Evolutionary conservation across 129 eudicot species (phyloP), one percentile per base, ranked within the genome.

Genomic region (Apium graveolens): DNA sequence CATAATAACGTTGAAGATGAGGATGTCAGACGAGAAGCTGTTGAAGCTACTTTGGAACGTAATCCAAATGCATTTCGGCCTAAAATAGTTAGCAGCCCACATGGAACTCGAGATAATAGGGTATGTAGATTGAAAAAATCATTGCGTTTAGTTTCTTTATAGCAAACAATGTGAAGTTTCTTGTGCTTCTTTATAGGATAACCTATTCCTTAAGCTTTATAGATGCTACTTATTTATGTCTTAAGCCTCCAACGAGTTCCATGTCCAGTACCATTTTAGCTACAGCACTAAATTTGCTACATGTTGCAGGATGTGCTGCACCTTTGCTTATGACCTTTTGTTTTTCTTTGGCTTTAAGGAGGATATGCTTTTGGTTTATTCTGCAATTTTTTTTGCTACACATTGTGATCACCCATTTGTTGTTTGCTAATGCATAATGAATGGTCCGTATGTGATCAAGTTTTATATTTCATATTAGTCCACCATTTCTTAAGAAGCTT

Each of bases 51-150:
- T 27, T 85, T 93, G 77, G 98, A 93, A 81, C 96, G 98, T 74
- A 93, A 91, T 86, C 98, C 98, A 75, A 86, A 91, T 82, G 98
- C 98, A 60, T 93, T 93, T 70, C 87, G 97, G 82, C 97, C 98
- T 46, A 93, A 93, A 88, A 89, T 93, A 77, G 97, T 93, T 9
- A 88, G 87, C 86, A 93, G 98, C 76, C 98, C 97, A 71, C 98
- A 91, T 81, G 96, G 88, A 78, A 75, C 78, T 76, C 89, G 89
- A 62, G 97, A 86, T 79, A 83, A 75, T 70, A 87, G 89, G 90
- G 98, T 83, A 80, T 69, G 77, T 35, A 35, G 46, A 79, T 84
- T 49, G n/a, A 5, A 7, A 49, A 49, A 0, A 49, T 49, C 57
- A 49, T 18, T 5, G 7, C 14, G 0, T 49, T 7, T 49, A 18